Conservation (phyloP, 768 basidiomycete genomes). For the Lactarius indigo region DNA sequence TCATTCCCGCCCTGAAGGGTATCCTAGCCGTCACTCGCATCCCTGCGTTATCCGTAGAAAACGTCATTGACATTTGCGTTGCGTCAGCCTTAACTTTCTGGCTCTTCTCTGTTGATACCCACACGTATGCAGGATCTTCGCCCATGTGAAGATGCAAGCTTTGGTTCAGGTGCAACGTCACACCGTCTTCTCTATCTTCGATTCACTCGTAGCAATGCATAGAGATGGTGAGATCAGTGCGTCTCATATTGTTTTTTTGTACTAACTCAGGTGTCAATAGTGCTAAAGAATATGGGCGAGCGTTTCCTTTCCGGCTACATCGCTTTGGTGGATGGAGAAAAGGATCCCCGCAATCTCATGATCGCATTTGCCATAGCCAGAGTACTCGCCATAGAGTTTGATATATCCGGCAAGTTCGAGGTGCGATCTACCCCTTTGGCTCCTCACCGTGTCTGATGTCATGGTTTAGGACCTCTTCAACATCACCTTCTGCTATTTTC, state of each 20-base stretch:
- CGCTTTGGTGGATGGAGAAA: conserved; percentile 87
- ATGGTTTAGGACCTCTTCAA: conserved; percentile 79
- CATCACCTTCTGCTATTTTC: conserved; percentile 97
- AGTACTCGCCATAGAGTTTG: conserved; percentile 87
- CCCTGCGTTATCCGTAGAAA: conserved; percentile 58
- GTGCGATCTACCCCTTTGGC: conserved; percentile 40
- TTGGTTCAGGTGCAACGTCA: conserved; percentile 81
- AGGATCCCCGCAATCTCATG: conserved; percentile 92
- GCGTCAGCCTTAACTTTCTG: conserved; percentile 46
- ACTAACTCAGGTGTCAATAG: conserved; percentile 36
- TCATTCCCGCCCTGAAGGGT: conserved; percentile 78
- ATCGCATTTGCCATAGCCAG: conserved; percentile 84
- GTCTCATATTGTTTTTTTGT: not conserved
- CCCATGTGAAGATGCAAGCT: conserved; percentile 75
- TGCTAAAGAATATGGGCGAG: conserved; percentile 66
- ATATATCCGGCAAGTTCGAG: conserved; percentile 70
- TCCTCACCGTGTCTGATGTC: not conserved
- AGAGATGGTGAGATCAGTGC: conserved; percentile 42
- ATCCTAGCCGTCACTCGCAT: conserved; percentile 61
- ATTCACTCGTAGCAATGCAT: conserved; percentile 69
- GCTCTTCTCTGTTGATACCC: not conserved
- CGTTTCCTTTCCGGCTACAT: conserved; percentile 76
- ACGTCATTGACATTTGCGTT: conserved; percentile 56
- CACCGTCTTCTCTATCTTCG: conserved; percentile 75
- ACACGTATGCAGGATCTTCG: conserved; percentile 55